Base-by-base conservation (phyloP, 192 early-diverging fungal genomes). In the Paraglomus occultum region DNA sequence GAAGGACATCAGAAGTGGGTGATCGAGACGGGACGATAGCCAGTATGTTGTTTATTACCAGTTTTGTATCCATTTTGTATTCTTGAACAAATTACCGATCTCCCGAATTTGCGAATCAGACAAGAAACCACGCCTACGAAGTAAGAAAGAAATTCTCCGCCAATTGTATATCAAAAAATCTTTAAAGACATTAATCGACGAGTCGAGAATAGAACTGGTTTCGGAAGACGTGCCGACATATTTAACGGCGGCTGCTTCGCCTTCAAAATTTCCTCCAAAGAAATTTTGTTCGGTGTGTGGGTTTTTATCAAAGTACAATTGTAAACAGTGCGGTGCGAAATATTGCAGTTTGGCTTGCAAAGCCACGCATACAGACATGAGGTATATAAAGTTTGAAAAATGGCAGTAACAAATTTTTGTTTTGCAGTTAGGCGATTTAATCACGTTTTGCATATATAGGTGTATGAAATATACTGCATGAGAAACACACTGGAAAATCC, bases 271-370 rank as follows among this genome's bases (percentile, higher is more conserved):
- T 55, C 66, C 66, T 39, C 53, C 66, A 68, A 50, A 53, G 4
- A 68, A 55, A 68, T 68, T 68, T 55, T 68, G 66, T 12, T 68
- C 66, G 22, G 66, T 68, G 5, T 68, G 66, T 68, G 66, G 66
- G 31, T 68, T 45, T 43, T 46, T 68, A 18, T 54, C 66, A 43
- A 55, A 54, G 10, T 68, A 68, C 47, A 47, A 18, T 44, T 68
- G 66, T 68, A 68, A 45, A 45, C 53, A 39, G 20, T 68, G 66
- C 14, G 66, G 66, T 44, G 57, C 57, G 66, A 68, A 55, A 45
- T 68, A 68, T 68, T 68, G 66, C 31, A 68, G 66, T 20, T 17
- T 55, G 15, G 57, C 53, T 46, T 68, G 66, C 7, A 39, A 39
- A 44, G 66, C 53, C 54, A 68, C 52, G 17, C 66, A 68, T 23